Percentiles rank a stretch among this genome's conserved stretches.
phyloP scores from a whole-genome alignment of 2,329 filamentous ascomycete species.

The Ceratocystis papillata region DNA sequence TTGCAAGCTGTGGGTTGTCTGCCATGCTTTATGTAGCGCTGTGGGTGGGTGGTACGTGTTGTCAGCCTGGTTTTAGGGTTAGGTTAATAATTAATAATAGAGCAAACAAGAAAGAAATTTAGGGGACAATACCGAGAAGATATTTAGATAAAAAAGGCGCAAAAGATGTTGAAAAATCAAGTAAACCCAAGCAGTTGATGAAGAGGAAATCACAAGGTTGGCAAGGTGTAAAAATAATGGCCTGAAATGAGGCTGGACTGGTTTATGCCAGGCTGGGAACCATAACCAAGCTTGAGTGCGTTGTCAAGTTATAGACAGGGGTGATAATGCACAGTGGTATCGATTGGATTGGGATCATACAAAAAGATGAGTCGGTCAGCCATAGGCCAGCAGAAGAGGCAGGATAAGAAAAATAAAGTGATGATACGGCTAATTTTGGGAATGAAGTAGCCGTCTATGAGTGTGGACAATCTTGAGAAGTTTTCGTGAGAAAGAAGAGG shows the following conservation, averaged over 20 bases:
- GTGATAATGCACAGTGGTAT: background rate
- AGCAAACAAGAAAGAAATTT: background rate
- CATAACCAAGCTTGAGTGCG: background rate
- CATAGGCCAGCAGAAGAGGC: background rate
- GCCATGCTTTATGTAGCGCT: background rate
- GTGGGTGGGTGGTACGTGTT: background rate
- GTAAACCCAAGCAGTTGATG: background rate
- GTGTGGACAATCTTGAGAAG: background rate
- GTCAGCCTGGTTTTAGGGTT: background rate
- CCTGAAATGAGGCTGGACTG: constrained; percentile 13
- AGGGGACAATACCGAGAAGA: background rate
- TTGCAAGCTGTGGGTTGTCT: constrained; percentile 7
- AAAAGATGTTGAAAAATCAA: background rate
- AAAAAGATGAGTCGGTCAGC: background rate
- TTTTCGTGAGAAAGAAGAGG: background rate
- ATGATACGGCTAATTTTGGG: background rate
- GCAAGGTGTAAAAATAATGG: constrained; percentile 1
- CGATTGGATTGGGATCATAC: background rate
- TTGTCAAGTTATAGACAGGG: constrained; percentile 8
- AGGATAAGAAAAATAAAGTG: background rate
- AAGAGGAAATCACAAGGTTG: constrained; percentile 5
- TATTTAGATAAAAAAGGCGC: background rate
- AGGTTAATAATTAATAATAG: background rate
- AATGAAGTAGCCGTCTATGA: too few relatives aligned
- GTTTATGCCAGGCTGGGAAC: background rate